These are phyloP conservation scores for Calonectria montana DNA, from an alignment of 2,329 filamentous ascomycete genomes.

Conservation along the genomic window DNA sequence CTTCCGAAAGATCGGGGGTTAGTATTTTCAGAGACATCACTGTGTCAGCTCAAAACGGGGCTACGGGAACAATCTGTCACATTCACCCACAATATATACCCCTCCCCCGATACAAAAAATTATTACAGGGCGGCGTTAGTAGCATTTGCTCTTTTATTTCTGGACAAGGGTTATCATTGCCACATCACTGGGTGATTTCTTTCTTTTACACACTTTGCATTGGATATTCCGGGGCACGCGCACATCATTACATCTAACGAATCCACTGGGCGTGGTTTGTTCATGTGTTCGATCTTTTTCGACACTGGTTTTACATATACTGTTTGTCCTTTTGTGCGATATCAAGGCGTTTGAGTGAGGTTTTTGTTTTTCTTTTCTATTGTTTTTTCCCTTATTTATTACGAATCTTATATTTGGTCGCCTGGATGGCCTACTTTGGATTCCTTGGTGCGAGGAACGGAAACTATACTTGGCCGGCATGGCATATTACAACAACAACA, in stretches of 20 bases:
- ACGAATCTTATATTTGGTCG: slow-evolving; percentile 8
- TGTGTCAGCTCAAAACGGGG: neutral
- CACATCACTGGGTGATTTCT: slow-evolving; percentile 27
- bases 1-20: slow-evolving; percentile 51
- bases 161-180: slow-evolving; percentile 25
- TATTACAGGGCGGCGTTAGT: slow-evolving; percentile 18
- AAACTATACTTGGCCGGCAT: slow-evolving; percentile 24
- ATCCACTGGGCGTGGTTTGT: slow-evolving; percentile 25
- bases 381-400: slow-evolving; percentile 20
- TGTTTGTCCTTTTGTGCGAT: slow-evolving; percentile 23
- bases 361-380: slow-evolving; percentile 11
- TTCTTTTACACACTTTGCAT: slow-evolving; percentile 27
- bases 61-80: neutral
- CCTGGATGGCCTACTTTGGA: slow-evolving; percentile 11
- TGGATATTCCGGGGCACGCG: slow-evolving; percentile 17
- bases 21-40: slow-evolving; percentile 22
- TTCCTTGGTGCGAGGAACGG: slow-evolving; percentile 25
- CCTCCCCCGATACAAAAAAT: slow-evolving; percentile 1
- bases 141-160: slow-evolving; percentile 30
- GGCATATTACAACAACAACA: slow-evolving; percentile 15
- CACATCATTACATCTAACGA: slow-evolving; percentile 22
- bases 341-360: slow-evolving; percentile 35
- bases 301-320: slow-evolving; percentile 25
- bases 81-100: slow-evolving; percentile 19
- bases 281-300: slow-evolving; percentile 31